Conservation (phyloP, 257 asterid genomes). For the Scutellaria galericulata region DNA sequence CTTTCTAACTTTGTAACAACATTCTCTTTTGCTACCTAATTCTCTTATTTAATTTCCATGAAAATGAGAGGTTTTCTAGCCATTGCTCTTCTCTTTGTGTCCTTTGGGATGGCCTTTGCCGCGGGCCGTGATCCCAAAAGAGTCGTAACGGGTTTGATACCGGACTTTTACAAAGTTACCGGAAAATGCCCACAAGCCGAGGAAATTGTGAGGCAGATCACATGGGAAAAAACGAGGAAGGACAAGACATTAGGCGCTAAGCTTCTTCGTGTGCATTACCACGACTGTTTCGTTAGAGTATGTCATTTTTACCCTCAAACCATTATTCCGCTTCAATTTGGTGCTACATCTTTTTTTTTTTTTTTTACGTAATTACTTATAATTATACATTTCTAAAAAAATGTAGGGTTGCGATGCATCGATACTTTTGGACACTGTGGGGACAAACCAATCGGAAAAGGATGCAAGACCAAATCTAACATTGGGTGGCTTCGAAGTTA, state of each 20-base stretch:
- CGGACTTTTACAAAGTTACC: conserved; percentile 32
- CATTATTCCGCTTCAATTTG: too few relatives aligned
- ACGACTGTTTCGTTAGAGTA: conserved; percentile 61
- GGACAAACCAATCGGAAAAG: conserved; percentile 51
- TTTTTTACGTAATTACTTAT: too few relatives aligned
- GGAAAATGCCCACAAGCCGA: conserved; percentile 44
- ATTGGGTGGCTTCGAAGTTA: conserved; percentile 48
- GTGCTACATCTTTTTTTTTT: background rate
- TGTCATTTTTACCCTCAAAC: background rate
- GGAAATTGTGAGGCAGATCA: conserved; percentile 39
- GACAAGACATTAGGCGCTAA: conserved; percentile 47
- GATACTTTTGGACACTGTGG: conserved; percentile 46
- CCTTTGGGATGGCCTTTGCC: background rate
- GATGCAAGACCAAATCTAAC: conserved; percentile 53
- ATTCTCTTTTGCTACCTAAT: background rate
- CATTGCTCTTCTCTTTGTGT: conserved; percentile 14
- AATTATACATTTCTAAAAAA: too few relatives aligned
- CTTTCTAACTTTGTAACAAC: background rate
- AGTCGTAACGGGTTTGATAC: conserved; percentile 14
- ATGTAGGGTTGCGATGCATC: conserved; percentile 62
- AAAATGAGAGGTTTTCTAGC: conserved; percentile 30
- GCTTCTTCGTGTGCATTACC: conserved; percentile 56
- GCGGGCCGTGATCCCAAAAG: background rate
- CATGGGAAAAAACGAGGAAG: conserved; percentile 31
- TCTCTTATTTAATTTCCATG: background rate